Evolutionary conservation across 345 rosid genomes (phyloP), one percentile per base, ranked within the genome.

Genomic region (Trapa bicornis): DNA sequence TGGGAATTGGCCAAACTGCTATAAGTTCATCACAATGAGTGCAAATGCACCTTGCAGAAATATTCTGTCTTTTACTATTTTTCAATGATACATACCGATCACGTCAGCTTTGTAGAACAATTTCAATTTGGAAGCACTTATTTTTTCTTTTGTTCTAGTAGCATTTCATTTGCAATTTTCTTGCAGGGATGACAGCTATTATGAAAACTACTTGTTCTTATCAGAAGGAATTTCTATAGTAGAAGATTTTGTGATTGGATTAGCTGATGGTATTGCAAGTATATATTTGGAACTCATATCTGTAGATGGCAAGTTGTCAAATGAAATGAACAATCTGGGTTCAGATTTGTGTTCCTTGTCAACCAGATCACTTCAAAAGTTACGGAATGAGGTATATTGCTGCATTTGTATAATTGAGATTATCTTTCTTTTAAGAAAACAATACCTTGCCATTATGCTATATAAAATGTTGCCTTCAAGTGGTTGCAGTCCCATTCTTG

Each of bases 251-350:
- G 84, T 88, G 66, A 86, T 93, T 77, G 79, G 87, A 42, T 71
- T 93, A 72, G 97, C 98, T 1, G 96, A 93, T 78, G 89, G 89
- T 65, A 75, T 93, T 61, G 96, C 97, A 41, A 89, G 83, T 72
- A 74, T 78, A 66, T 93, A 84, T 82, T 75, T 93, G 77, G 96
- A 93, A 84, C 90, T 93, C 73, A 87, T 89, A 70, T 93, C 98
- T 41, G 89, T 93, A 54, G 98, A 93, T 74, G 84, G 98, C 68
- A 82, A 82, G 56, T 75, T 83, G 64, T 79, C 94, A 29, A 80
- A 82, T 71, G 96, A 85, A 74, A 71, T 82, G 73, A 85, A 74
- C 74, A 74, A 67, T 75, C 77, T 84, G 47, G 88, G 84, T 32
- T 76, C 80, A 70, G 67, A 61, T 78, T 75, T 87, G 63, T 90